phyloP scores from a whole-genome alignment of 1,284 basidiomycete species.

The Cryptococcus neoformans region DNA sequence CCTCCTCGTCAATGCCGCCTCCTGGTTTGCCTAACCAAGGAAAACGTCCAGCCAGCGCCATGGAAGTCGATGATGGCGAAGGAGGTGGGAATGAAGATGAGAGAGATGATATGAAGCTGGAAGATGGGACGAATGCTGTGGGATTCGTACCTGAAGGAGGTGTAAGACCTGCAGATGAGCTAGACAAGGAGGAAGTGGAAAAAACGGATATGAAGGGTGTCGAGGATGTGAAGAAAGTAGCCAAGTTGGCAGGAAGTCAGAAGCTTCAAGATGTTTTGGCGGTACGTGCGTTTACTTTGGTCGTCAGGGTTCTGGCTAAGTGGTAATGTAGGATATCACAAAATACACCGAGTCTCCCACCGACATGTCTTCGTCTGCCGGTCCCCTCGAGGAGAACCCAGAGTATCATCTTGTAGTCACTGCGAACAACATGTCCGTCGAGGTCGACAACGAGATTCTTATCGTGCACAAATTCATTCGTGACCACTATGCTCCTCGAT shows the following conservation, averaged over 20 bases:
- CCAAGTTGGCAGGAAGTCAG: conserved; percentile 81
- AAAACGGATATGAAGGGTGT: conserved; percentile 81
- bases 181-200: conserved; percentile 88
- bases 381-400: conserved; percentile 82
- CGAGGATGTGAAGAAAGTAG: conserved; percentile 79
- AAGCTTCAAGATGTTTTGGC: conserved; percentile 81
- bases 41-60: conserved; percentile 28
- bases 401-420: conserved; percentile 97
- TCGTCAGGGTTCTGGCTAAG: neutral
- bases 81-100: conserved; percentile 27
- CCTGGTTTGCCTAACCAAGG: conserved; percentile 26
- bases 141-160: conserved; percentile 84
- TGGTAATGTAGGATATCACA: conserved; percentile 68
- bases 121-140: conserved; percentile 35
- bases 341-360: conserved; percentile 74
- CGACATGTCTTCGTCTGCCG: conserved; percentile 62
- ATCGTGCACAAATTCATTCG: conserved; percentile 99
- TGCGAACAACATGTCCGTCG: conserved; percentile 97
- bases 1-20: conserved; percentile 31
- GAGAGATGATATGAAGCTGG: conserved; percentile 35
- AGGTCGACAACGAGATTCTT: conserved; percentile 97
- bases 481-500: conserved; percentile 94
- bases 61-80: conserved; percentile 30
- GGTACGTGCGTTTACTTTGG: conserved; percentile 46
- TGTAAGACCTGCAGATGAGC: conserved; percentile 84